Evolutionary conservation across 2,329 filamentous ascomycete genomes (phyloP), one percentile per base, ranked within the genome.

Genomic region (Pseudocercospora crystallina): DNA sequence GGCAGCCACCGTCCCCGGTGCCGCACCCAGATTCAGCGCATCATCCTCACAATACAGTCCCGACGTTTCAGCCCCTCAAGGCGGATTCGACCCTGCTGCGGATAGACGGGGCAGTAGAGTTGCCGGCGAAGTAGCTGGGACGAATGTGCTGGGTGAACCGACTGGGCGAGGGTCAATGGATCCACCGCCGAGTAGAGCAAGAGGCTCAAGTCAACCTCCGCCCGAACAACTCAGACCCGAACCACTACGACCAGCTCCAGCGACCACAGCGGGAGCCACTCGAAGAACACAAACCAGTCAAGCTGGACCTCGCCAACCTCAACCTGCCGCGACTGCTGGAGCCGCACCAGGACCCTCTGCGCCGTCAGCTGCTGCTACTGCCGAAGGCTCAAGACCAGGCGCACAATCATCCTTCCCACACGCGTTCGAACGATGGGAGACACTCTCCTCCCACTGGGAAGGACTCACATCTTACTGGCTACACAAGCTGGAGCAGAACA

Each of bases 381-480:
- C 51, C 9, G 59, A 58, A 43, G 53, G 39, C 8, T 51, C 50
- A 11, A 58, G 62, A 48, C 54, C 63, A 30, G 53, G 46, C n/a
- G 72, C 69, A 8, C 65, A 69, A 2, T 89, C 87, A 40, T 85
- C 86, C 0, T 97, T 99, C 60, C 94, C 94, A 0, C 94, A 97
- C 71, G 94, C 94, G 0, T 99, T 99, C 65, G 92, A 99, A 71
- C 82, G 94, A 53, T 99, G 94, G 94, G 94, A 99, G 69, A 92
- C 89, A 0, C 74, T 99, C 2, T 99, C 94, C 0, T 95, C 94
- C 5, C 92, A 97, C 63, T 99, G 94, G 94, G 94, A 99, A 69
- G 94, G 94, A 4, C 79, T 99, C 52, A 97, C 94, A 0, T 92
- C 90, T 52, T 97, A 96, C 72, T 99, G 94, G 92, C 94, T 99